These are phyloP conservation scores for Coemansia brasiliensis DNA, from an alignment of 192 early-diverging fungal genomes.

Conservation along the genomic window DNA sequence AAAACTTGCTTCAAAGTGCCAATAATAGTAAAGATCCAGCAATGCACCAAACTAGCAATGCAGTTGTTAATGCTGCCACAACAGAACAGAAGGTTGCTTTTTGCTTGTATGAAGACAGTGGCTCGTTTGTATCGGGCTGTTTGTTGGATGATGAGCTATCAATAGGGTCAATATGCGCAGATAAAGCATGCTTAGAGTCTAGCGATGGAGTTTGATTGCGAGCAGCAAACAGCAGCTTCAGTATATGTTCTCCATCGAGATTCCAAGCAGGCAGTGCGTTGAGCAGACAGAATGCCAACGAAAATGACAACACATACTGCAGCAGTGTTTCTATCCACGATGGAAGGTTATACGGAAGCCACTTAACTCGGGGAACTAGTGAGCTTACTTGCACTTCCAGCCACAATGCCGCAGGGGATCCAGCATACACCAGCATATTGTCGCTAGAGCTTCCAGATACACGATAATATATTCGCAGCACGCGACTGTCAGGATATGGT, in stretches of 20 bases:
- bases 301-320: constrained; percentile 44
- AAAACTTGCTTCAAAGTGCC: no score
- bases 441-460: background rate
- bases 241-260: constrained; percentile 33
- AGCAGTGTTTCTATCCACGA: constrained; percentile 26
- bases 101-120: background rate
- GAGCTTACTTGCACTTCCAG: constrained; percentile 39
- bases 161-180: no score
- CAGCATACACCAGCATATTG: constrained; percentile 24
- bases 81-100: background rate
- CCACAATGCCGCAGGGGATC: constrained; percentile 30
- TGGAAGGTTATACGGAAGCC: constrained; percentile 17
- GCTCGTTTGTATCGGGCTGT: no score
- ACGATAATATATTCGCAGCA: constrained; percentile 30
- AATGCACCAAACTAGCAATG: constrained; percentile 34
- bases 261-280: constrained; percentile 41
- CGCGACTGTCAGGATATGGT: constrained; percentile 23
- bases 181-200: background rate
- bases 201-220: background rate
- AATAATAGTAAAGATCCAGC: constrained; percentile 25
- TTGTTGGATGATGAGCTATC: no score
- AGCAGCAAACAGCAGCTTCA: constrained; percentile 17
- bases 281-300: constrained; percentile 36
- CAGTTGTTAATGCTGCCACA: constrained; percentile 17
- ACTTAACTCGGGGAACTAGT: constrained; percentile 18